phyloP scores from a whole-genome alignment of 805 yeast species.

The Candida gorgasii region DNA sequence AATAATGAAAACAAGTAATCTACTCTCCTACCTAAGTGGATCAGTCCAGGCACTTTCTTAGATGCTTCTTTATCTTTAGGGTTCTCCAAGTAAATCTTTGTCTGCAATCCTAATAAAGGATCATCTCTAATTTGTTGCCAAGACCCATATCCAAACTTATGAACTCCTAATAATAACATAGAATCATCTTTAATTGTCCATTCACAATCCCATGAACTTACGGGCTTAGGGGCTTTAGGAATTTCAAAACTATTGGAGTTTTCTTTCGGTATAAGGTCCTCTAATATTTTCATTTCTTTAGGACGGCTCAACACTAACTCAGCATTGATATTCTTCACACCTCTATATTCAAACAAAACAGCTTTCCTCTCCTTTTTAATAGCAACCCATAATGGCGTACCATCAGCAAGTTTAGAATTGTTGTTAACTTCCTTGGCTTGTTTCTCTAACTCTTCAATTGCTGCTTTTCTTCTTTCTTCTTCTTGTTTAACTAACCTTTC shows the following conservation, averaged over 20 bases:
- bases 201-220: slow-evolving; percentile 85
- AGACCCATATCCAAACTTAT: slow-evolving; percentile 93
- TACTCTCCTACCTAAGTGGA: slow-evolving; percentile 87
- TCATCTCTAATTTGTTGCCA: slow-evolving; percentile 96
- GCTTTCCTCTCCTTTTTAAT: slow-evolving; percentile 88
- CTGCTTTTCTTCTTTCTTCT: slow-evolving; percentile 59
- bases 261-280: slow-evolving; percentile 50
- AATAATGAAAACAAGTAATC: slow-evolving; percentile 80
- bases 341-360: slow-evolving; percentile 81
- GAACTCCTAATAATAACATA: slow-evolving; percentile 81
- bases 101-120: slow-evolving; percentile 82
- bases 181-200: slow-evolving; percentile 88
- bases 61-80: slow-evolving; percentile 22
- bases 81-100: slow-evolving; percentile 72
- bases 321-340: slow-evolving; percentile 87
- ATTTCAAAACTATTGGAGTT: slow-evolving; percentile 64
- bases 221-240: slow-evolving; percentile 68
- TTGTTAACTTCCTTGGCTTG: slow-evolving; percentile 46
- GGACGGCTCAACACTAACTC: slow-evolving; percentile 84
- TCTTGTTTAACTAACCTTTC: slow-evolving; percentile 62
- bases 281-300: slow-evolving; percentile 71
- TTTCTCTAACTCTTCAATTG: slow-evolving; percentile 58
- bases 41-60: slow-evolving; percentile 86
- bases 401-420: slow-evolving; percentile 35
- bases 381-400: slow-evolving; percentile 54